Base-by-base conservation (phyloP, 2,329 filamentous ascomycete genomes). In the Cercospora zeae-maydis region DNA sequence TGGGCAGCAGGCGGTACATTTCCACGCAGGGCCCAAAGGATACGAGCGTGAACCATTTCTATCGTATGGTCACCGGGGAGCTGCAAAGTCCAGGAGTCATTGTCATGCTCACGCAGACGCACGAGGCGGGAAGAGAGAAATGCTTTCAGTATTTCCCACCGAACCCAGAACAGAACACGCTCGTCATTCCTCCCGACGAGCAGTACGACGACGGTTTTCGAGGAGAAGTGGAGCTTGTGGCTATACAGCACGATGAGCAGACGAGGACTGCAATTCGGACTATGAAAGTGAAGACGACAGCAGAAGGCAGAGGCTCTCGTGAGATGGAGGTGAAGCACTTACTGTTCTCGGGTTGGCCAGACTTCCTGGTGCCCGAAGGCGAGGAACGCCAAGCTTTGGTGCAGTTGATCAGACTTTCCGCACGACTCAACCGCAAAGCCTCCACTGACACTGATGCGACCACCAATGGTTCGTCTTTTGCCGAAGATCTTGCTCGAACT, bases 51-150 rank as follows among this genome's bases (percentile, higher is more conserved):
- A 86, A 88, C 68, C 92, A 96, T 73, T 90, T 96, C 68, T 99
- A 93, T 91, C 91, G 95, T 73, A 99, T 99, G 95, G 82, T 97
- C 36, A 86, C 82, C n/a, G 77, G 78, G 27, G 86, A 88, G 51
- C 86, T 89, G 2, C 61, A 66, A 45, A 74, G 73, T 30, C 76
- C 78, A 1, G 92, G 87, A 1, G 91, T 98, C 61, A 88, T 98
- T 58, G 88, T 98, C 62, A 97, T 98, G 91, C 85, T 99, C 66
- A 99, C 93, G 2, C 91, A 92, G 74, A 93, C 92, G 27, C 83
- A 90, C 73, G 93, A 98, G 76, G 82, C 84, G 33, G 84, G 85
- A 62, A 81, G 85, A 71, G 86, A 96, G 76, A 96, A 97, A 76
- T 98, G 93, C 77, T 91, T 85, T 68, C 90, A 88, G 49, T 99